Evolutionary conservation across 2,329 filamentous ascomycete species (phyloP).

Genomic region (Arthroderma uncinatum): DNA sequence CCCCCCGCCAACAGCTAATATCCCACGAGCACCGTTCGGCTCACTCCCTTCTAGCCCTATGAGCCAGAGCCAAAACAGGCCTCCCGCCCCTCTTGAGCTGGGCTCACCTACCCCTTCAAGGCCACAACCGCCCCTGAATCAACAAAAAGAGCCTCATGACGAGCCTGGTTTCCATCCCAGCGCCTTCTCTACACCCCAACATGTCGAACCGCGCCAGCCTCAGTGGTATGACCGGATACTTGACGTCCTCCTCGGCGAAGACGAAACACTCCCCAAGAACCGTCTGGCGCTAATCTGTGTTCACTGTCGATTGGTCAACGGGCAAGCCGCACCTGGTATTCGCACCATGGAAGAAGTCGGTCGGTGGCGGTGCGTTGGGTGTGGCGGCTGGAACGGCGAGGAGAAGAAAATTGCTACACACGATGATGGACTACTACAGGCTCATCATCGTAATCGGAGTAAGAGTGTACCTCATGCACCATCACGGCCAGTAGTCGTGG

Average conservation of each 20-base stretch:
- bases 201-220: conserved; percentile 31
- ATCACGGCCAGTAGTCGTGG: background rate
- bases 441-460: conserved; percentile 2
- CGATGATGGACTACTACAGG: background rate
- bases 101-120: background rate
- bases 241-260: conserved; percentile 84
- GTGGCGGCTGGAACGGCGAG: conserved; percentile 68
- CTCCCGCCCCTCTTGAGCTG: conserved; percentile 6
- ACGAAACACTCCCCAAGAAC: conserved; percentile 86
- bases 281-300: conserved; percentile 76
- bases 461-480: background rate
- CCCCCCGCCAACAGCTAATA: conserved; percentile 56
- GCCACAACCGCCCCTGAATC: conserved; percentile 11
- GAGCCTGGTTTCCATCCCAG: conserved; percentile 39
- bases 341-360: conserved; percentile 68
- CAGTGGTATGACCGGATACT: conserved; percentile 94
- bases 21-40: conserved; percentile 28
- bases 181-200: conserved; percentile 30
- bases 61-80: conserved; percentile 18
- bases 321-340: conserved; percentile 82
- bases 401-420: conserved; percentile 47
- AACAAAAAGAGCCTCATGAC: conserved; percentile 18
- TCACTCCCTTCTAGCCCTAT: conserved; percentile 17
- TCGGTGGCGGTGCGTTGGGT: conserved; percentile 79
- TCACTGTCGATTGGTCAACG: conserved; percentile 79